Evolutionary conservation across 2,329 filamentous ascomycete species (phyloP), one percentile per base, ranked within the genome.

Genomic region (Curvularia sp.): DNA sequence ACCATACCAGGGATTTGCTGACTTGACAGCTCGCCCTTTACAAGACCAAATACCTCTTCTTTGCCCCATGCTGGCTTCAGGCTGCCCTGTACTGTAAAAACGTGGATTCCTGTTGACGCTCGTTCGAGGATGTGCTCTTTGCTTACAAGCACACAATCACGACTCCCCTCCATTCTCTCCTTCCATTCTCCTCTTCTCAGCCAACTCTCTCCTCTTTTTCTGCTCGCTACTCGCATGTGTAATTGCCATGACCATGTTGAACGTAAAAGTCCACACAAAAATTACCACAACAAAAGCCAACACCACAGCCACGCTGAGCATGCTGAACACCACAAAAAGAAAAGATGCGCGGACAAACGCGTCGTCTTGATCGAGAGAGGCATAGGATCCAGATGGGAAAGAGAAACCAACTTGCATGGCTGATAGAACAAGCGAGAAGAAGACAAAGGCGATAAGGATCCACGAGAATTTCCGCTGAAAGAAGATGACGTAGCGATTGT

Each of bases 401-500:
- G 50, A 46, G n/a, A 53, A 43, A 6, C 75, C 75, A 7, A 78
- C 76, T 49, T 77, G 75, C 76, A 78, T 78, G 1, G 75, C 75
- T 1, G 71, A 70, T 7, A 78, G 59, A 4, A 77, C 73, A 4
- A 78, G 58, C 5, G 66, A 69, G 56, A 78, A 74, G 64, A 75
- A 77, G 2, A 77, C 75, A 42, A 77, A 77, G 5, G 77, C 68
- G 31, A 75, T 64, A 8, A 78, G 63, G 3, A 78, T 72, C 74
- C 74, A 77, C 20, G 63, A 62, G 50, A 77, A 75, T 42, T 77
- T 77, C 15, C 75, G 71, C 60, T 77, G 69, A 60, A 78, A 77
- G 62, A 77, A 78, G 24, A 75, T 70, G 4, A 70, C 73, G 52
- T 78, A 78, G 57, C 75, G 73, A 39, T 77, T 77, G 60, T 78